These are phyloP conservation scores for Microdochium trichocladiopsis DNA, from an alignment of 2,329 filamentous ascomycete species.

Conservation along the genomic window DNA sequence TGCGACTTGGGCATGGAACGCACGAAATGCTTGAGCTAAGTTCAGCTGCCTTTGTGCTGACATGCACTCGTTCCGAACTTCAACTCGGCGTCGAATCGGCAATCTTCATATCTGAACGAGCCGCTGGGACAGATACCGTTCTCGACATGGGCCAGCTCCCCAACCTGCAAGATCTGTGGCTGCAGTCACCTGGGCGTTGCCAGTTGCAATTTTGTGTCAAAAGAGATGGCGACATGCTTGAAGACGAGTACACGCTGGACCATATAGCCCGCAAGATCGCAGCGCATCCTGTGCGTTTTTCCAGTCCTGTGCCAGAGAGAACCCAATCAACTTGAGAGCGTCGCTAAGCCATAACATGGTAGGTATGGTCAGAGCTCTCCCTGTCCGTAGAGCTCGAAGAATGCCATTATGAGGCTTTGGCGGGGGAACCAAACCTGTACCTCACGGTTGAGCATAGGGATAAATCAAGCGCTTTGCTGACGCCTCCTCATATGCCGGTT, in stretches of 20 bases:
- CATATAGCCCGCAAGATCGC: constrained; percentile 13
- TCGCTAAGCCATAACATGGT: constrained; percentile 6
- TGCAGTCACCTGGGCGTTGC: neutral
- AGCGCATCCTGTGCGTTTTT: constrained; percentile 13
- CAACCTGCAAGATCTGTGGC: neutral
- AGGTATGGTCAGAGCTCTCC: constrained; percentile 20
- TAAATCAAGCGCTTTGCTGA: constrained; percentile 19
- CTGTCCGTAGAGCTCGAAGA: constrained; percentile 13
- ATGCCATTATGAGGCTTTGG: constrained; percentile 11
- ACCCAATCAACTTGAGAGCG: neutral
- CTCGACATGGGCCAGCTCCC: neutral
- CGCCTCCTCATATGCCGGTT: constrained; percentile 15
- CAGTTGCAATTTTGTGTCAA: neutral
- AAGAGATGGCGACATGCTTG: neutral
- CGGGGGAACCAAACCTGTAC: constrained; percentile 18
- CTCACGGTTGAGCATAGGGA: constrained; percentile 20
- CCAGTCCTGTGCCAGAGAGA: no score
- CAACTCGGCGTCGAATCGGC: neutral
- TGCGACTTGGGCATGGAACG: no score
- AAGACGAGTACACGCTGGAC: constrained; percentile 6
- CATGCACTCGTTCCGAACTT: neutral
- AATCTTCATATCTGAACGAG: neutral
- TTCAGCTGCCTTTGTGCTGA: neutral
- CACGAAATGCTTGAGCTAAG: neutral
- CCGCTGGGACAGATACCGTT: neutral